Evolutionary conservation across 2,329 filamentous ascomycete genomes (phyloP), one percentile per base, ranked within the genome.

Genomic region (Berkeleyomyces rouxiae): DNA sequence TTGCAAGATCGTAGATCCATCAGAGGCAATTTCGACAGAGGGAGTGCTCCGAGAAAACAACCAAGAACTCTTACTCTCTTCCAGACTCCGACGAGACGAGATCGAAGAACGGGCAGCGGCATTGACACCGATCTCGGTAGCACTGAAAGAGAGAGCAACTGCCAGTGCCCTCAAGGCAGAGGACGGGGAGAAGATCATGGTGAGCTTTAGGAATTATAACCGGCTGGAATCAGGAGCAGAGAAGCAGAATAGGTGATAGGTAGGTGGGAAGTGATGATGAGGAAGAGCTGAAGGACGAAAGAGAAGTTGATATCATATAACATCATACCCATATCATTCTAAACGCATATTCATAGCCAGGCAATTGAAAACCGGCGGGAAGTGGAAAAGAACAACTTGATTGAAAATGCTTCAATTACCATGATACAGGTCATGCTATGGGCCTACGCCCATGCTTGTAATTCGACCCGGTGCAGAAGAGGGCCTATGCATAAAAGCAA

Each of bases 1-100:
- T 67, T 83, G 79, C 33, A 83, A 68, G 44, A 82, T 82, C 46
- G 71, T 79, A 2, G 77, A 79, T 3, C 80, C 80, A 69, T 83
- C 79, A 0, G 76, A 77, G 2, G 80, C 79, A 33, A 67, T 65
- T 4, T 74, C 73, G 16, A 77, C 65, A 5, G 74, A 73, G 53
- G 73, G 63, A 13, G 57, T 55, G 60, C 62, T 43, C 11, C 49
- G 47, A 1, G 64, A 61, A 43, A 7, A 0, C 36, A 6, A 2
- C 7, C 10, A 4, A 31, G 13, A 9, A 0, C 10, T 9, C 31
- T n/a, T 23, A 2, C 23, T 23, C 23, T 23, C 23, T 23, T 23
- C 49, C n/a, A 55, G 9, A 13, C 33, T 23, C 6, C 49, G 36
- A 33, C 36, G 49, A 55, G 49, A 55, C 2, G 49, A 55, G 11